Percentiles rank a stretch among this genome's conserved stretches.
Evolutionary conservation across 2,329 filamentous ascomycete genomes (phyloP).

Genomic region (Venturia nashicola): DNA sequence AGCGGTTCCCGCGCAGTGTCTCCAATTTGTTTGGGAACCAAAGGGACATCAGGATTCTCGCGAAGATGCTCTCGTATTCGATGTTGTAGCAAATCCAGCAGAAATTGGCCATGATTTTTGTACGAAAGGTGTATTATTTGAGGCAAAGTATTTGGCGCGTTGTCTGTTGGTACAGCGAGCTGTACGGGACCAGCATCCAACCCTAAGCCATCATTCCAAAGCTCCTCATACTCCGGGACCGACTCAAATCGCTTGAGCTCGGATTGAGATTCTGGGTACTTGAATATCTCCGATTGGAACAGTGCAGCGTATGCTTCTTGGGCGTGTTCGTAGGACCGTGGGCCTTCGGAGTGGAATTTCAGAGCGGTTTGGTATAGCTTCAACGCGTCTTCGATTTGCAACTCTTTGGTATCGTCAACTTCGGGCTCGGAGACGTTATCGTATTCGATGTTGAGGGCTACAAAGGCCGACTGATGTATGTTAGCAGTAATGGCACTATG

Average conservation of each 20-base stretch:
- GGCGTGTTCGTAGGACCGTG: conserved; percentile 62
- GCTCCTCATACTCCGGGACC: conserved; percentile 30
- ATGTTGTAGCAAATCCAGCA: conserved; percentile 60
- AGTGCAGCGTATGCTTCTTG: conserved; percentile 70
- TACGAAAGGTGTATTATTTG: conserved; percentile 88
- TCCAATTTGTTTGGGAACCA: conserved; percentile 14
- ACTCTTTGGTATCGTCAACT: conserved; percentile 86
- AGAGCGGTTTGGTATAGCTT: conserved; percentile 88
- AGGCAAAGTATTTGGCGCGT: conserved; percentile 65
- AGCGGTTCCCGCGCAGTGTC: conserved; percentile 32
- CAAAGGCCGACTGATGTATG: conserved; percentile 45
- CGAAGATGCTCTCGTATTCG: conserved; percentile 26
- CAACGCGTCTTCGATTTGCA: conserved; percentile 93
- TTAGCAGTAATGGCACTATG: neutral
- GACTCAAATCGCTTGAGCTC: conserved; percentile 64
- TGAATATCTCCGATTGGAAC: conserved; percentile 88
- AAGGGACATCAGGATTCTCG: conserved; percentile 16
- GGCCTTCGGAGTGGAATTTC: conserved; percentile 82
- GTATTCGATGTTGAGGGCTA: conserved; percentile 85
- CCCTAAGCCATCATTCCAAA: conserved; percentile 15
- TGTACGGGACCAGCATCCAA: conserved; percentile 29
- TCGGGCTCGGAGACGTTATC: conserved; percentile 87
- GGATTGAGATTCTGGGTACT: conserved; percentile 73
- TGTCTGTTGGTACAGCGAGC: conserved; percentile 52
- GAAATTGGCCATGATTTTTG: conserved; percentile 90